phyloP scores from a whole-genome alignment of 495 filamentous ascomycete genomes.

The Aspergillus ellipticus region DNA sequence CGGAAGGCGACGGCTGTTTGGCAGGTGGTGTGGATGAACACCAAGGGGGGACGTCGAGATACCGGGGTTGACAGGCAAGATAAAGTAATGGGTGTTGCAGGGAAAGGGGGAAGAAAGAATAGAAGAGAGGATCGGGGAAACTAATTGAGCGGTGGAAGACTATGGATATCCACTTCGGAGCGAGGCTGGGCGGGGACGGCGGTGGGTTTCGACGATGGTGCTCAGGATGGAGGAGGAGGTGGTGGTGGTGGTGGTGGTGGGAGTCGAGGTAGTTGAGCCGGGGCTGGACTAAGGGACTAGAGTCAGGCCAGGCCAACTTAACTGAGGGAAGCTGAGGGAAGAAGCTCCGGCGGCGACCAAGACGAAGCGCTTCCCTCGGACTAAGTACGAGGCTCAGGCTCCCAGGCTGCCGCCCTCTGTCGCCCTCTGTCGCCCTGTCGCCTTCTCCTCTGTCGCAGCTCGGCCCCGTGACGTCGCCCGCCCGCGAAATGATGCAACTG shows the following conservation, averaged over 20 bases:
- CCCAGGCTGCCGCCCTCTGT: not conserved
- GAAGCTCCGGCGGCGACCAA: no score
- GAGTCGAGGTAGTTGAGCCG: slow-evolving; percentile 8
- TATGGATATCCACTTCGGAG: not conserved
- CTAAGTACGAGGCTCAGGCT: no score
- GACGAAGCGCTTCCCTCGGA: no score
- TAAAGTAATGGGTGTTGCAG: not conserved
- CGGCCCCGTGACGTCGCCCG: slow-evolving; percentile 11
- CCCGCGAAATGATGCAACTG: slow-evolving; percentile 4
- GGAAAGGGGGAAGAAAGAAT: not conserved
- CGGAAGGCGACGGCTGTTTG: not conserved
- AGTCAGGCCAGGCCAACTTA: no score
- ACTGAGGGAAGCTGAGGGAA: slow-evolving; percentile 13
- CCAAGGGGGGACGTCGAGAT: no score
- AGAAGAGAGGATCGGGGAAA: not conserved
- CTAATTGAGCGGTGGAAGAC: slow-evolving; percentile 11
- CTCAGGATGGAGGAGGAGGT: not conserved
- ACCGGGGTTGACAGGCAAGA: no score
- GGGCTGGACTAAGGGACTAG: no score
- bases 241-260: slow-evolving; percentile 6
- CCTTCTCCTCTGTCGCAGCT: not conserved
- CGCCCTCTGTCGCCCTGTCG: no score
- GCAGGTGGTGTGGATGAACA: not conserved
- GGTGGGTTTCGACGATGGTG: slow-evolving; percentile 6
- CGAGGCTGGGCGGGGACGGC: slow-evolving; percentile 5